A percentile compares a stretch with the other conserved stretches of the same genome.
Conservation (phyloP, 257 asterid genomes). For the Marsdenia floribunda region DNA sequence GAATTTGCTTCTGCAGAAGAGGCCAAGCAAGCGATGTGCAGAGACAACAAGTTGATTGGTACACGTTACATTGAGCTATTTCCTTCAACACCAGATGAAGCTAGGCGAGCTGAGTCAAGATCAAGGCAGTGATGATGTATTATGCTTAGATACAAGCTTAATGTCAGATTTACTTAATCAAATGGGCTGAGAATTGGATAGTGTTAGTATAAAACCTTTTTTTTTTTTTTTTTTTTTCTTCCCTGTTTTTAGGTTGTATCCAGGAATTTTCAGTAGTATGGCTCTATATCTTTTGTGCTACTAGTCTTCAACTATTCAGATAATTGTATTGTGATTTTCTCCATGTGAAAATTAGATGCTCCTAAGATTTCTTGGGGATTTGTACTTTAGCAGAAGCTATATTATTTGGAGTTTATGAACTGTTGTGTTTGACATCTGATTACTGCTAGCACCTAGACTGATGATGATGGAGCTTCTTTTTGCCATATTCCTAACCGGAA, state of each 20-base stretch:
- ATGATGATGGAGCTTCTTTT: background rate
- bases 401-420: background rate
- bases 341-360: background rate
- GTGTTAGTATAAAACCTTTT: background rate
- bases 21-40: conserved; percentile 78
- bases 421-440: background rate
- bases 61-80: conserved; percentile 84
- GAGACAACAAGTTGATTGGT: conserved; percentile 85
- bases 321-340: background rate
- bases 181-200: background rate
- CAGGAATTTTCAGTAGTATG: background rate
- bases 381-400: background rate
- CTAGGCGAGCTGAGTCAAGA: conserved; percentile 60
- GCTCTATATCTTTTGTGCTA: background rate
- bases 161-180: background rate
- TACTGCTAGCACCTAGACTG: background rate
- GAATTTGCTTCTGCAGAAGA: conserved; percentile 72
- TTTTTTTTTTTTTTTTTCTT: no score
- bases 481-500: background rate
- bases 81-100: conserved; percentile 84
- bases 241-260: background rate
- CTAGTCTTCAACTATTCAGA: background rate
- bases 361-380: background rate
- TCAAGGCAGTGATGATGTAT: conserved; percentile 34
- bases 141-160: background rate